These are phyloP conservation scores for Aegilops umbellulata DNA, from an alignment of 176 grass and related monocot genomes.

Conservation along the genomic window DNA sequence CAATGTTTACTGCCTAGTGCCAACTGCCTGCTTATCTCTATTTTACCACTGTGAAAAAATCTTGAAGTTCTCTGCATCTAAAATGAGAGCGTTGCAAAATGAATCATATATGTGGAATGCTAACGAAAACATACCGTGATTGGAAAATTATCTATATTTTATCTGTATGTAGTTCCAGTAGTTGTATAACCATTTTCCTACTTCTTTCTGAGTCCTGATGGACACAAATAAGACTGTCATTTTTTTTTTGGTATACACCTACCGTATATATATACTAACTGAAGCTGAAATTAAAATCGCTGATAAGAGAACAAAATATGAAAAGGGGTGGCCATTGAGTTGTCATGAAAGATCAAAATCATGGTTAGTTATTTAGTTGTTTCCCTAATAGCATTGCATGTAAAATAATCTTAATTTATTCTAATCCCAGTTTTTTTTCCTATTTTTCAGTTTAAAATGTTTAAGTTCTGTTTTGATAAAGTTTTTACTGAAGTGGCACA, in stretches of 20 bases:
- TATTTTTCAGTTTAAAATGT: background rate
- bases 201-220: background rate
- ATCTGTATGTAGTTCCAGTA: background rate
- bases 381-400: background rate
- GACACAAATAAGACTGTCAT: background rate
- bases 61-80: background rate
- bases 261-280: background rate
- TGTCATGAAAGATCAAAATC: background rate
- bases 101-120: background rate
- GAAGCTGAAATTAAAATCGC: background rate
- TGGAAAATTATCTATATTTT: background rate
- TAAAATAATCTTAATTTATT: background rate
- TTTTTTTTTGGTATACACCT: background rate
- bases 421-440: background rate
- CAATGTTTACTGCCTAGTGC: background rate
- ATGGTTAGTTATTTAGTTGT: background rate
- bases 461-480: background rate
- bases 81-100: background rate
- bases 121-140: background rate
- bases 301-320: background rate
- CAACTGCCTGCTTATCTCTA: background rate
- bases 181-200: background rate
- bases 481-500: conserved; percentile 10
- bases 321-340: background rate
- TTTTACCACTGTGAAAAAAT: background rate